Evolutionary conservation across 768 basidiomycete genomes (phyloP).

Genomic region (Trametes sanguinea): DNA sequence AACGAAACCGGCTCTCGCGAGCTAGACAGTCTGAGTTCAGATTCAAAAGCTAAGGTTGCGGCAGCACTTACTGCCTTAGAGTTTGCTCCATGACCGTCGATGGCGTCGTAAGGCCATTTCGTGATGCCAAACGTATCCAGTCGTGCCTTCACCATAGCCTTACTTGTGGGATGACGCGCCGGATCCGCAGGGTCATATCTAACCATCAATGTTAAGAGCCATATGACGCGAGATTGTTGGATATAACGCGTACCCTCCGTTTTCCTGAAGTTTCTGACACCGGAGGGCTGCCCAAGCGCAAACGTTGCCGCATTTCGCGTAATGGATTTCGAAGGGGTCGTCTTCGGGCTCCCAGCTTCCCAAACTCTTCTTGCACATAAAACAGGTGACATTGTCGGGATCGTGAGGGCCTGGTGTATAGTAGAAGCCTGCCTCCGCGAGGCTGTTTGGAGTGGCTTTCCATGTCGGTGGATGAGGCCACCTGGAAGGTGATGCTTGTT

Average conservation of each 20-base stretch:
- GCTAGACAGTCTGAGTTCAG: slow-evolving; percentile 44
- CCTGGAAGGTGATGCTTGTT: slow-evolving; percentile 54
- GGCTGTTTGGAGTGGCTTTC: slow-evolving; percentile 66
- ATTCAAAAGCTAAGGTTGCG: not conserved
- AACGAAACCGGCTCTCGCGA: slow-evolving; percentile 89
- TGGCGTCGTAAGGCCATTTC: slow-evolving; percentile 71
- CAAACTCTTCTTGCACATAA: slow-evolving; percentile 78
- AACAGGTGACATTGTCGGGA: slow-evolving; percentile 80
- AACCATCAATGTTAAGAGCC: not conserved
- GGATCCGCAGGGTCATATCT: slow-evolving; percentile 65
- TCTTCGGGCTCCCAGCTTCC: slow-evolving; percentile 85
- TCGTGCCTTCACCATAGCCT: slow-evolving; percentile 72
- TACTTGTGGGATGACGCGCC: slow-evolving; percentile 63
- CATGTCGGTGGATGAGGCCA: slow-evolving; percentile 78
- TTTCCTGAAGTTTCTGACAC: slow-evolving; percentile 59
- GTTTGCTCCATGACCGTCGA: slow-evolving; percentile 63
- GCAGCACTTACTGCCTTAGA: slow-evolving; percentile 58
- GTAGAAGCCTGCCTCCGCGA: slow-evolving; percentile 92
- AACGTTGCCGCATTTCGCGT: slow-evolving; percentile 57
- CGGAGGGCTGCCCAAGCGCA: slow-evolving; percentile 85
- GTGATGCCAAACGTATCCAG: slow-evolving; percentile 62
- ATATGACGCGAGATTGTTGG: not conserved
- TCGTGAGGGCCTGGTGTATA: slow-evolving; percentile 69
- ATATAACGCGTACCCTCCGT: slow-evolving; percentile 51
- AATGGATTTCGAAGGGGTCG: slow-evolving; percentile 86